Evolutionary conservation across 2,329 filamentous ascomycete genomes (phyloP), one percentile per base, ranked within the genome.

Genomic region (Magnaporthiopsis rhizophila): DNA sequence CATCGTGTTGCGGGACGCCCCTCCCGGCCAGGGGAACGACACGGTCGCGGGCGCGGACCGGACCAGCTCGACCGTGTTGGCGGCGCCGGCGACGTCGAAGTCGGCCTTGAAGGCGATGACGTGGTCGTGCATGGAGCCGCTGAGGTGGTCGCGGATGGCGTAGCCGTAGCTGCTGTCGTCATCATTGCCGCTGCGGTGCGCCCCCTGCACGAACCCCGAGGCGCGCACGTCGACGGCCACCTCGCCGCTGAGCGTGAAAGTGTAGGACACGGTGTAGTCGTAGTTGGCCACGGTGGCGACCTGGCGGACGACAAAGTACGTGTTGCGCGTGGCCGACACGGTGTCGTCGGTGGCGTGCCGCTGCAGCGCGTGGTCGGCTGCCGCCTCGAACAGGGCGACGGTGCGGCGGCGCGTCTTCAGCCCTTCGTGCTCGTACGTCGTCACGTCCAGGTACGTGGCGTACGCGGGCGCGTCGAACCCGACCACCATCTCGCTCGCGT

Each of bases 371-470:
- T 78, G 80, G 58, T 80, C 80, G 0, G 79, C 72, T 12, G 79
- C 79, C 62, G 75, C 77, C 69, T 86, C 83, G 66, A 86, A 86
- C 32, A 86, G 65, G 68, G 85, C 87, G 60, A 87, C 78, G 65
- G 78, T 80, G 69, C 82, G 78, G 1, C 74, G 71, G 63, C 83
- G 80, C 0, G 75, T 79, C 65, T 77, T 74, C 0, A 77, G 79
- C 1, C 74, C 78, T 64, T 79, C 79, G 1, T 71, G 72, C 3
- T 76, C 75, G 64, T 79, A 81, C 64, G 80, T 81, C 3, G 76
- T 75, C 1, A 74, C 74, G 69, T 83, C 80, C 57, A 84, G 74
- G 65, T 80, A 85, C 0, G 79, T 81, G 0, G 81, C 75, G 61
- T 81, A 79, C 0, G 76, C 67, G 0, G 83, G 83, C 66, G 82